Evolutionary conservation across 2,329 filamentous ascomycete genomes (phyloP).

Genomic region (Xylariales sp.): DNA sequence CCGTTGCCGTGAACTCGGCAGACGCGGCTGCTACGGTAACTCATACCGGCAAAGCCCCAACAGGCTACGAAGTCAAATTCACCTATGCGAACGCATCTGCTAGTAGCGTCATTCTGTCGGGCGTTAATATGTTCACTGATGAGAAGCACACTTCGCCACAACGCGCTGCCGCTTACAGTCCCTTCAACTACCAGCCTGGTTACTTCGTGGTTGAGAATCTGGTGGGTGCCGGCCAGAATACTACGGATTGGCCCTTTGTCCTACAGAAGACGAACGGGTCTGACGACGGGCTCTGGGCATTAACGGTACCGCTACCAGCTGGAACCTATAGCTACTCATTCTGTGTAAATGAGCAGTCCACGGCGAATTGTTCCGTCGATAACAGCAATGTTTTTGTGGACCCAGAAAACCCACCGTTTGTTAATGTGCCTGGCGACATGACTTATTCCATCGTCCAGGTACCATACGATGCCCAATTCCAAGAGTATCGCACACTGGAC

Average conservation of each 20-base stretch:
- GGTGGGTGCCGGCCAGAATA: constrained; percentile 9
- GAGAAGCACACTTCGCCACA: constrained; percentile 20
- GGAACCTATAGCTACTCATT: constrained; percentile 23
- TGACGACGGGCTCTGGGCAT: constrained; percentile 19
- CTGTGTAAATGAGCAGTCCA: constrained; percentile 20
- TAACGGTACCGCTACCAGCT: constrained; percentile 20
- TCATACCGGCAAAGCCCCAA: constrained; percentile 5
- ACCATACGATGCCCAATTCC: constrained; percentile 20
- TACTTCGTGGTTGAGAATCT: constrained; percentile 19
- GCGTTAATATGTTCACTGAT: constrained; percentile 20
- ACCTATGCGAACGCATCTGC: constrained; percentile 6
- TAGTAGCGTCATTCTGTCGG: constrained; percentile 17
- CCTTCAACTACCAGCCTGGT: constrained; percentile 20
- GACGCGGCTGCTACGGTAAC: constrained; percentile 5
- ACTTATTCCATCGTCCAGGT: constrained; percentile 22
- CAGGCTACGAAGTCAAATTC: constrained; percentile 7
- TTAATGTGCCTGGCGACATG: constrained; percentile 21
- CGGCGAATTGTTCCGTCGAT: constrained; percentile 19
- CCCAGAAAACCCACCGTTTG: constrained; percentile 20
- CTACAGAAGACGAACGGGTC: constrained; percentile 12
- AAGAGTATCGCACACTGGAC: constrained; percentile 13
- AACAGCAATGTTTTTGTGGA: constrained; percentile 24
- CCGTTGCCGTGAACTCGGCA: too few species aligned
- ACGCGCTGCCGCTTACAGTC: constrained; percentile 16
- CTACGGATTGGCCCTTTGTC: constrained; percentile 24